These are phyloP conservation scores for Daldinia bambusicola DNA, from an alignment of 495 filamentous ascomycete genomes.

Conservation along the genomic window DNA sequence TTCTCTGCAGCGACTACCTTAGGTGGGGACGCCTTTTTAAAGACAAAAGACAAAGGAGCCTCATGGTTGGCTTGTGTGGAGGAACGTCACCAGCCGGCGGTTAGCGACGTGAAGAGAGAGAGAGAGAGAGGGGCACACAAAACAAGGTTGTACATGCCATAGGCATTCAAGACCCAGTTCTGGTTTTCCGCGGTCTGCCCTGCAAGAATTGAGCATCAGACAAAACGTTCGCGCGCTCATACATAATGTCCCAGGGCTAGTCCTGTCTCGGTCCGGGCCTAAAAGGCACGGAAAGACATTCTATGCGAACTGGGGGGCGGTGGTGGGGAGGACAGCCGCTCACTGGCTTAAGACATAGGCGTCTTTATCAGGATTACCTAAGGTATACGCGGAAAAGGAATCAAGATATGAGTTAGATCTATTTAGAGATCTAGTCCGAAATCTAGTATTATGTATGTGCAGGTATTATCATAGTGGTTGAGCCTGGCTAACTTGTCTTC, in stretches of 20 bases:
- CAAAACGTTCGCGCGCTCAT: neutral
- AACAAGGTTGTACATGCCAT: neutral
- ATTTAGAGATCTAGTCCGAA: neutral
- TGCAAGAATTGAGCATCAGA: conserved; percentile 1
- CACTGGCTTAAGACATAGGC: neutral
- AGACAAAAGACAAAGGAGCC: conserved; percentile 5
- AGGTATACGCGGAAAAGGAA: neutral
- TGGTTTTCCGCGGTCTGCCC: neutral
- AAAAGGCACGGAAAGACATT: conserved; percentile 30
- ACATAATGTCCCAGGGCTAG: conserved; percentile 8
- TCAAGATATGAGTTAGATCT: neutral
- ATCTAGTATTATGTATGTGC: neutral
- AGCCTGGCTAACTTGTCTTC: too few relatives aligned
- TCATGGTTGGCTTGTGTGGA: neutral
- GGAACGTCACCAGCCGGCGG: neutral
- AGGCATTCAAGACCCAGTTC: neutral
- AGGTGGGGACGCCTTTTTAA: neutral
- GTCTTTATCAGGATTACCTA: conserved; percentile 6
- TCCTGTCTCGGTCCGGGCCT: conserved; percentile 24
- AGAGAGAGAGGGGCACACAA: neutral
- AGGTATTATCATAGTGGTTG: neutral
- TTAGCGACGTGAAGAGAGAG: conserved; percentile 1
- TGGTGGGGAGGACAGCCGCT: conserved; percentile 10
- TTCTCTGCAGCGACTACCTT: neutral
- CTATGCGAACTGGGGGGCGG: neutral